These are phyloP conservation scores for Boechera retrofracta DNA, from an alignment of 345 rosid genomes.

Conservation along the genomic window DNA sequence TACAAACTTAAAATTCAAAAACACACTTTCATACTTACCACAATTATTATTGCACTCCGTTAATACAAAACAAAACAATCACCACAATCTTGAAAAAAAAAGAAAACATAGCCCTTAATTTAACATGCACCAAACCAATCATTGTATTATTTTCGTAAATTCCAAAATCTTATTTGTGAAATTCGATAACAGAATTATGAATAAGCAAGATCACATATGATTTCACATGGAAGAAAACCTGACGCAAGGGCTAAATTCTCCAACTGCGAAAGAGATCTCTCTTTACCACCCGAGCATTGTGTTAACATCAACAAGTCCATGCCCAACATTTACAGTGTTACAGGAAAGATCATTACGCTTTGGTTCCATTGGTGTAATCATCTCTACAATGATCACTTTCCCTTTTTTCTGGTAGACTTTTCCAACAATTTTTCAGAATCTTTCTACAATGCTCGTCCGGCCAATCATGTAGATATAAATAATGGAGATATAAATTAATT, in stretches of 20 bases:
- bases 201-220: not conserved
- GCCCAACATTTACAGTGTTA: slow-evolving; percentile 20
- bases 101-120: not conserved
- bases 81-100: not conserved
- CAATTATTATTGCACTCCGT: not conserved
- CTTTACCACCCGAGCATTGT: slow-evolving; percentile 50
- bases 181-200: slow-evolving; percentile 11
- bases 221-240: slow-evolving; percentile 43
- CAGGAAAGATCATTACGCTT: slow-evolving; percentile 33
- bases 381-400: slow-evolving; percentile 49
- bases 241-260: slow-evolving; percentile 43
- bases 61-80: not conserved
- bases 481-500: not conserved
- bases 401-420: slow-evolving; percentile 49
- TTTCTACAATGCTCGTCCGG: slow-evolving; percentile 50
- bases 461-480: slow-evolving; percentile 50
- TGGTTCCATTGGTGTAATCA: slow-evolving; percentile 41
- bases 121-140: not conserved
- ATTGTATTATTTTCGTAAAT: no score
- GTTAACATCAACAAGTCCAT: slow-evolving; percentile 54
- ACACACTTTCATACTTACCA: not conserved
- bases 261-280: slow-evolving; percentile 47
- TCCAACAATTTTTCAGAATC: slow-evolving; percentile 53
- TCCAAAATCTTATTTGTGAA: slow-evolving; percentile 8
- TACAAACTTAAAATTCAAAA: not conserved